Percentiles rank a stretch among this genome's conserved stretches.
Evolutionary conservation across 345 rosid genomes (phyloP).

Genomic region (Eucalyptus globulus): DNA sequence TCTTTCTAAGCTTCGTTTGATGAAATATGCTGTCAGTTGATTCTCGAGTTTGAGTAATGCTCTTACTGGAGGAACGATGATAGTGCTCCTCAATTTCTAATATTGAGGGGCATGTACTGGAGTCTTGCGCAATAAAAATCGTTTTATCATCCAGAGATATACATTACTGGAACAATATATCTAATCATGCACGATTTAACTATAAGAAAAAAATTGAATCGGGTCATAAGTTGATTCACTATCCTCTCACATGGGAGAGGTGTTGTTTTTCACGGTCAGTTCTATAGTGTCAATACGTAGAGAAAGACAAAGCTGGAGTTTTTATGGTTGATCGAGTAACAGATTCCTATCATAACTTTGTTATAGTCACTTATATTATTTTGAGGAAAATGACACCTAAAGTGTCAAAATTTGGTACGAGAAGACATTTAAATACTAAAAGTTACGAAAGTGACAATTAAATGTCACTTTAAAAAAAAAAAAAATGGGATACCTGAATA

Average conservation of each 20-base stretch:
- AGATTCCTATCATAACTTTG: too few relatives aligned
- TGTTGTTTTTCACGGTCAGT: too few relatives aligned
- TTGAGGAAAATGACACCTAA: fast-evolving
- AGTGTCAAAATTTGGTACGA: fast-evolving
- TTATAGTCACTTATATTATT: too few relatives aligned
- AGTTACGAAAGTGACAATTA: fast-evolving
- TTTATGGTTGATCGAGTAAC: too few relatives aligned
- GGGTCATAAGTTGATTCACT: too few relatives aligned
- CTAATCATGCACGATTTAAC: neutral
- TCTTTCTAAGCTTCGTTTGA: neutral
- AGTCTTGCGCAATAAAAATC: neutral
- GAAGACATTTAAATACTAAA: fast-evolving
- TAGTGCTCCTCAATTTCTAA: neutral
- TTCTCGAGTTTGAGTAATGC: neutral
- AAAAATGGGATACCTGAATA: fast-evolving
- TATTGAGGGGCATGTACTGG: neutral
- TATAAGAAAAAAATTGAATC: too few relatives aligned
- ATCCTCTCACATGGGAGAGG: too few relatives aligned
- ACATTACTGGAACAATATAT: neutral
- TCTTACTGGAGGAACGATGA: neutral
- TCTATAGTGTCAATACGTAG: too few relatives aligned
- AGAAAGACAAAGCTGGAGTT: too few relatives aligned
- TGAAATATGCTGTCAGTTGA: neutral
- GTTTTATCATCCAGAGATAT: neutral
- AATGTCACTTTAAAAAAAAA: fast-evolving